These are phyloP conservation scores for Candida parachauliodes DNA, from an alignment of 805 yeast species.

Conservation along the genomic window DNA sequence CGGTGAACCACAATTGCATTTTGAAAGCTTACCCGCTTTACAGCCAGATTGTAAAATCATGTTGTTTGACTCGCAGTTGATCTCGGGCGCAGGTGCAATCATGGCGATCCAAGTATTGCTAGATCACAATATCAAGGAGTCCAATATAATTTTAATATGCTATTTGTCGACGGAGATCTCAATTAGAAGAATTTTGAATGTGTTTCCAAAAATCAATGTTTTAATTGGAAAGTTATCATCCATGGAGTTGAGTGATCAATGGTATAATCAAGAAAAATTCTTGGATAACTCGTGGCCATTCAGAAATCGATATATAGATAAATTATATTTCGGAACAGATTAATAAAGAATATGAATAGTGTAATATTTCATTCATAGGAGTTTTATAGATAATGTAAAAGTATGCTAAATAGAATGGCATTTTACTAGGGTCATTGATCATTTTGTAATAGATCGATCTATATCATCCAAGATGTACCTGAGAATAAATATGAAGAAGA, in stretches of 20 bases:
- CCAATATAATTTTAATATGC: slow-evolving; percentile 63
- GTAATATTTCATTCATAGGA: too few species aligned
- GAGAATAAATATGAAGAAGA: too few species aligned
- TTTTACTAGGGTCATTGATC: too few species aligned
- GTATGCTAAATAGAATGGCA: too few species aligned
- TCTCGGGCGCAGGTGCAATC: slow-evolving; percentile 89
- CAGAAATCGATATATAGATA: slow-evolving; percentile 66
- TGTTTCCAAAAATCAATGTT: slow-evolving; percentile 66
- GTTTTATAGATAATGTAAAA: too few species aligned
- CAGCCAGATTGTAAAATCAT: slow-evolving; percentile 43
- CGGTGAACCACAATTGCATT: slow-evolving; percentile 92
- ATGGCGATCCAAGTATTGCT: slow-evolving; percentile 89
- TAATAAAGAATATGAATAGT: too few species aligned
- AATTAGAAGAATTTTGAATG: slow-evolving; percentile 64
- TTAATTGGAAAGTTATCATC: slow-evolving; percentile 66
- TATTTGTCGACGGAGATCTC: slow-evolving; percentile 81
- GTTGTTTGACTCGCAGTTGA: slow-evolving; percentile 80
- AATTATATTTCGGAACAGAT: slow-evolving; percentile 65
- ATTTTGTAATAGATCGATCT: too few species aligned
- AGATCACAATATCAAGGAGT: slow-evolving; percentile 68
- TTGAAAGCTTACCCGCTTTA: slow-evolving; percentile 62
- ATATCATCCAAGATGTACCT: too few species aligned
- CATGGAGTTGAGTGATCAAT: slow-evolving; percentile 19
- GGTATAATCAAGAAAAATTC: slow-evolving; percentile 37
- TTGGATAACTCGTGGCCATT: slow-evolving; percentile 57